Conservation (phyloP, 148 eudicot species). For the Drosera capensis region DNA sequence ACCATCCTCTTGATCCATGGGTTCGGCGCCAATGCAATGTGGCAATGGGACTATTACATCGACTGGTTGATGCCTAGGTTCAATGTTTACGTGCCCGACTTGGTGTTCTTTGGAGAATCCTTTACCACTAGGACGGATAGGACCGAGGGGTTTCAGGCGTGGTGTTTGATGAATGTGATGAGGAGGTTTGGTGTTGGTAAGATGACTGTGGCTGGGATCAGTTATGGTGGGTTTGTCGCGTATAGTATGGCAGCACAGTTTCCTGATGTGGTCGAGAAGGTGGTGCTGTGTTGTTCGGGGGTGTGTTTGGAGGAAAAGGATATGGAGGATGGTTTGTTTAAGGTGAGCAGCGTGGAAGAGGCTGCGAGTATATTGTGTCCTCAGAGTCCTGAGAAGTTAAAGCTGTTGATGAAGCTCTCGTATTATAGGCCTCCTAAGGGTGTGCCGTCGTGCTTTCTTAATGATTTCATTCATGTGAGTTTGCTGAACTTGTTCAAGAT, state of each 20-base stretch:
- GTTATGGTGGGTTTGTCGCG: slow-evolving; percentile 54
- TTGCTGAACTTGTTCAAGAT: background rate
- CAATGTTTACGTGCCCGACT: slow-evolving; percentile 44
- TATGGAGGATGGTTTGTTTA: slow-evolving; percentile 30
- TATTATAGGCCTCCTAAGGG: slow-evolving; percentile 26
- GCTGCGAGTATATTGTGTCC: slow-evolving; percentile 28
- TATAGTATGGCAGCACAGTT: slow-evolving; percentile 43
- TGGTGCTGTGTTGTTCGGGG: slow-evolving; percentile 28
- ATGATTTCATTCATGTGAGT: slow-evolving; percentile 49
- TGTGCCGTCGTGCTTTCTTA: slow-evolving; percentile 38
- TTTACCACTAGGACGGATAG: slow-evolving; percentile 31
- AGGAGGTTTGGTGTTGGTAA: slow-evolving; percentile 12
- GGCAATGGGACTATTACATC: slow-evolving; percentile 44
- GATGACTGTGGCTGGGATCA: slow-evolving; percentile 35
- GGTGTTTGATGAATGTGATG: slow-evolving; percentile 23
- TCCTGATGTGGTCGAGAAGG: slow-evolving; percentile 22
- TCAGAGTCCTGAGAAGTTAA: slow-evolving; percentile 29
- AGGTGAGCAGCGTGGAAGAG: slow-evolving; percentile 24
- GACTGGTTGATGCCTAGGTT: slow-evolving; percentile 13
- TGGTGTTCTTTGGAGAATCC: slow-evolving; percentile 42
- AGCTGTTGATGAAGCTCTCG: slow-evolving; percentile 23
- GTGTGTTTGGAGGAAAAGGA: slow-evolving; percentile 41
- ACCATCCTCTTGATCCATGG: slow-evolving; percentile 37
- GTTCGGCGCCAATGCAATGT: slow-evolving; percentile 49
- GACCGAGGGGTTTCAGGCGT: slow-evolving; percentile 42